These are phyloP conservation scores for Skeletonema grethae DNA, from an alignment of 108 stramenopile species.

Conservation along the genomic window DNA sequence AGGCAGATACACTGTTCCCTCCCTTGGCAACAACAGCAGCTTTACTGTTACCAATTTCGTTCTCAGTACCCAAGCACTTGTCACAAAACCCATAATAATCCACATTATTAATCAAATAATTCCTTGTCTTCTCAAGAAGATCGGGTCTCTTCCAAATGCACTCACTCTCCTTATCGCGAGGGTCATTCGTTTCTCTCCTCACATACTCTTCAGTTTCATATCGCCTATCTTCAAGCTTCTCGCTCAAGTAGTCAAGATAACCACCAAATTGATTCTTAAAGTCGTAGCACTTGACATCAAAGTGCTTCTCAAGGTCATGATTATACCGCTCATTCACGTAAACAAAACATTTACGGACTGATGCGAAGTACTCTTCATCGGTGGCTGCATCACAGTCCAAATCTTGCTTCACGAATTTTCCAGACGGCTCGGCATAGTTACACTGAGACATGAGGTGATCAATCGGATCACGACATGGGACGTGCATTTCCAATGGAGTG, in stretches of 20 bases:
- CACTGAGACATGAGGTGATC: constrained; percentile 44
- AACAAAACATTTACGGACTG: constrained; percentile 12
- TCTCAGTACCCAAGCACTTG: constrained; percentile 19
- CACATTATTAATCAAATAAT: constrained; percentile 8
- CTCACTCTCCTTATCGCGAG: constrained; percentile 18
- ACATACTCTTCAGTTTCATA: constrained; percentile 8
- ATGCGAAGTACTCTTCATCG: constrained; percentile 13
- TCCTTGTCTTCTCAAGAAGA: constrained; percentile 9
- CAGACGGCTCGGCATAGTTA: background rate
- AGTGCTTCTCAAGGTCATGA: background rate
- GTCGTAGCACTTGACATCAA: constrained; percentile 33
- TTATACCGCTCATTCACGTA: background rate
- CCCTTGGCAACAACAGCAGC: too few species aligned
- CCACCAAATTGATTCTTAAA: constrained; percentile 12
- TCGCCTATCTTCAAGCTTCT: constrained; percentile 9
- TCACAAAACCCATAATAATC: constrained; percentile 26
- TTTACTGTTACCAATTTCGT: constrained; percentile 3
- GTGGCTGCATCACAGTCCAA: constrained; percentile 18
- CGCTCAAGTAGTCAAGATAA: constrained; percentile 18
- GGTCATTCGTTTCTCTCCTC: background rate
- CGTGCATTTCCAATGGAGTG: constrained; percentile 29
- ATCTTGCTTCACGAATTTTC: background rate
- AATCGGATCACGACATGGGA: constrained; percentile 37
- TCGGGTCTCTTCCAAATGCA: constrained; percentile 37
- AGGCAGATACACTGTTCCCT: too few species aligned